Base-by-base conservation (phyloP, 1,284 basidiomycete species). In the Fomitopsis betulina region DNA sequence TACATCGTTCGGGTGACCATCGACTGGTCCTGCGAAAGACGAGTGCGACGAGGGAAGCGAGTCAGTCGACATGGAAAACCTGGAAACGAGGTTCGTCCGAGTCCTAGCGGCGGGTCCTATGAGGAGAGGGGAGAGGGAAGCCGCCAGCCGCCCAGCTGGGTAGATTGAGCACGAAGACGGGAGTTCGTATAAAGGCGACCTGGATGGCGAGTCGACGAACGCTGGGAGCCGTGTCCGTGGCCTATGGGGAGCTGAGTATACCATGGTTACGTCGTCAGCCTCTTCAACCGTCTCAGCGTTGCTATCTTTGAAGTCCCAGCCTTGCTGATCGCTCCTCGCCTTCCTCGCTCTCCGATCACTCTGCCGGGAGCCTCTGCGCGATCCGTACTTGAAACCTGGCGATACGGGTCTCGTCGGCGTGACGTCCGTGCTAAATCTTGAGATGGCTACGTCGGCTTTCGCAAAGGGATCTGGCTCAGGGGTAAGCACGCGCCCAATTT, bases 391-490 rank as follows among this genome's bases (percentile, higher is more conserved):
- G 7, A 19, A n/a, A 17, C 17, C n/a, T 6, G 49, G 43, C 25
- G 39, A 33, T 15, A 40, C 40, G 17, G 55, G 49, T 19, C 45
- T 51, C 40, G 35, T 37, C 13, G 56, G 56, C 27, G 56, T 57
- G 17, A 42, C 43, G 21, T 51, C 57, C 50, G 23, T 40, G 17
- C 42, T 38, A 21, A 32, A 25, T 45, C 47, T 50, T 27, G 27
- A 37, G 19, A 64, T 47, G 8, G 58, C 53, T 17, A 69, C 66
- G 13, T 68, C 67, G 12, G 60, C 63, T 60, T 71, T 70, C 55
- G 64, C 66, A 53, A 73, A 73, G 1, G 71, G 71, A 60, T 73
- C 71, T 8, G 60, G 61, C 53, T 72, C 70, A 2, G 69, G 71
- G 8, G 71, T 73, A 4, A 73, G 61, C 5, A 73, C 71, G 27